These are phyloP conservation scores for Ogataea methanolica DNA, from an alignment of 805 yeast species.

Conservation along the genomic window DNA sequence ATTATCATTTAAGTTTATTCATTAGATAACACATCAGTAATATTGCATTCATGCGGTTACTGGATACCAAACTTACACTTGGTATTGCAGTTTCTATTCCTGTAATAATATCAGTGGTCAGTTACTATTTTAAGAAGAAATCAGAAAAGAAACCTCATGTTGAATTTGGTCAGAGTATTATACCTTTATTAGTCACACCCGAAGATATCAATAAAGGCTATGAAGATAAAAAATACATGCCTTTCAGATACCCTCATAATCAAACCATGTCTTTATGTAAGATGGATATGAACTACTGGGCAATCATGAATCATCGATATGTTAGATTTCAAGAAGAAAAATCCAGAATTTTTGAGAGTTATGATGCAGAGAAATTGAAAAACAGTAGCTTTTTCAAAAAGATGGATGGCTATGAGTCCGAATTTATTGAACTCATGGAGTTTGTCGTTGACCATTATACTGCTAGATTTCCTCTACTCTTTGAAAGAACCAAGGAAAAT, in stretches of 20 bases:
- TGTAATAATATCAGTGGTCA: slow-evolving; percentile 4
- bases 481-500: slow-evolving; percentile 21
- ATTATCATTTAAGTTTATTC: no score
- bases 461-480: slow-evolving; percentile 41
- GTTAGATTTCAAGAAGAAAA: slow-evolving; percentile 40
- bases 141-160: background rate
- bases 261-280: slow-evolving; percentile 50
- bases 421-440: slow-evolving; percentile 40
- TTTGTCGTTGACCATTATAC: slow-evolving; percentile 37
- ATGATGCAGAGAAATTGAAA: slow-evolving; percentile 30
- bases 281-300: slow-evolving; percentile 47
- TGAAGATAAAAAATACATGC: slow-evolving; percentile 46
- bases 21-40: no score
- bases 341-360: slow-evolving; percentile 33
- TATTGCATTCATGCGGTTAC: background rate
- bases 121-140: background rate
- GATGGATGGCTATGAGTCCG: slow-evolving; percentile 30
- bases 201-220: slow-evolving; percentile 13
- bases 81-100: slow-evolving; percentile 11
- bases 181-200: slow-evolving; percentile 15
- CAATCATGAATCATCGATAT: slow-evolving; percentile 43
- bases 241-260: slow-evolving; percentile 49
- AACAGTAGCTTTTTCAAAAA: slow-evolving; percentile 38
- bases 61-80: slow-evolving; percentile 3
- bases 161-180: slow-evolving; percentile 14